Evolutionary conservation across 768 basidiomycete genomes (phyloP).

Genomic region (Phlebiopsis gigantea): DNA sequence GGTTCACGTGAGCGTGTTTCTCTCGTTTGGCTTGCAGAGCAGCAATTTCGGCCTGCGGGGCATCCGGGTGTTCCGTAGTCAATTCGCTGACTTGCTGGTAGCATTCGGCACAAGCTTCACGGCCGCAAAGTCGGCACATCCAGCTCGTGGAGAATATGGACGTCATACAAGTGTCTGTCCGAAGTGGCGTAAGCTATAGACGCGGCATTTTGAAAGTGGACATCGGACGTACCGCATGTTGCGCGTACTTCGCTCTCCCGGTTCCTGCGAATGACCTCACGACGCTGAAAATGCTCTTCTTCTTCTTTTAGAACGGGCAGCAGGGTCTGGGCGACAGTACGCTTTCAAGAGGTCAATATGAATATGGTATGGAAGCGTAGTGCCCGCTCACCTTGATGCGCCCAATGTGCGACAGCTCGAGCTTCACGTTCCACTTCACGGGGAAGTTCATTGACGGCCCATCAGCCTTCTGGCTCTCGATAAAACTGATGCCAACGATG

Average conservation of each 20-base stretch:
- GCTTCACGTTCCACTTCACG: constrained; percentile 56
- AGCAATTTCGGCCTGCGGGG: constrained; percentile 42
- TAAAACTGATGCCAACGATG: constrained; percentile 65
- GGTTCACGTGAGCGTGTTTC: constrained; percentile 58
- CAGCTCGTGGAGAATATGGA: constrained; percentile 87
- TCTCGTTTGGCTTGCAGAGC: constrained; percentile 50
- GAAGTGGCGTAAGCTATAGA: background rate
- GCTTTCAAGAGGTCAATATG: constrained; percentile 31
- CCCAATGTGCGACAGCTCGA: constrained; percentile 44
- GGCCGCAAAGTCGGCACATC: constrained; percentile 89
- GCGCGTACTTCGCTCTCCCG: constrained; percentile 80
- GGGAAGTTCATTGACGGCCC: constrained; percentile 61
- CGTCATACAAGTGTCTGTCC: constrained; percentile 84
- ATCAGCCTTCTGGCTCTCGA: constrained; percentile 55
- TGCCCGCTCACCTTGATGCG: constrained; percentile 50
- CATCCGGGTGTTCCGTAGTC: constrained; percentile 47
- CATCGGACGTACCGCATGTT: constrained; percentile 63
- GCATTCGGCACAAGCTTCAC: constrained; percentile 86
- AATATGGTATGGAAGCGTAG: background rate
- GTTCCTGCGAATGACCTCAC: constrained; percentile 62
- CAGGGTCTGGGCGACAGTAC: constrained; percentile 62
- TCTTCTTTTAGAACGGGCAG: constrained; percentile 64
- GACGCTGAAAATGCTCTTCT: constrained; percentile 49
- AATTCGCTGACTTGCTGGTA: constrained; percentile 63
- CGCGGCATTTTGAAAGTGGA: background rate